phyloP scores from a whole-genome alignment of 2,329 filamentous ascomycete species.

The Penicillium paneum region DNA sequence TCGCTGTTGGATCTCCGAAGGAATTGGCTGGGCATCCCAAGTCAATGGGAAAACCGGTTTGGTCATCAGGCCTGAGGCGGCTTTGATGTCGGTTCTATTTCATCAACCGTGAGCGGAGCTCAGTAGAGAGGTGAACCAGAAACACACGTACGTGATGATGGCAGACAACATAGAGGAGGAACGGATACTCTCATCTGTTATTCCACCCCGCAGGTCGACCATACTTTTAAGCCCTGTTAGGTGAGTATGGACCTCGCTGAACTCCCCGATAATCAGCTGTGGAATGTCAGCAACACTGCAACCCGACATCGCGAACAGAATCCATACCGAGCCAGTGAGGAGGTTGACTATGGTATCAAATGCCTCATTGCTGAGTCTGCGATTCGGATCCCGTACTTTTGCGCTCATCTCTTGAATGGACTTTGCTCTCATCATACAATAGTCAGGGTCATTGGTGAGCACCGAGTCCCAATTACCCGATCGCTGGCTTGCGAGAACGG shows the following conservation, averaged over 20 bases:
- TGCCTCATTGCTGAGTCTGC: conserved; percentile 31
- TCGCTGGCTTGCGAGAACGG: conserved; percentile 29
- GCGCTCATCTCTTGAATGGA: conserved; percentile 35
- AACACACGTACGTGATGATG: conserved; percentile 28
- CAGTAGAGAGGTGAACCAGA: not conserved
- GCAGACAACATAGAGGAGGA: conserved; percentile 26
- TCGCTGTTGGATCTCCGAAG: conserved; percentile 25
- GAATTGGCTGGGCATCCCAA: conserved; percentile 33
- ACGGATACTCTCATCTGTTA: conserved; percentile 25
- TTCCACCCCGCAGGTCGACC: conserved; percentile 38
- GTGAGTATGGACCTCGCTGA: conserved; percentile 40
- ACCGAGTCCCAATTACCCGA: conserved; percentile 20
- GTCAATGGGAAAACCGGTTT: conserved; percentile 36
- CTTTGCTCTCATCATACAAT: conserved; percentile 39
- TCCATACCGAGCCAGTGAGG: conserved; percentile 35
- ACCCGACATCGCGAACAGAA: not conserved
- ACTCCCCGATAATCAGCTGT: conserved; percentile 38
- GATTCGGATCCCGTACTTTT: conserved; percentile 29
- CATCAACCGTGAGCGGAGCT: conserved; percentile 3
- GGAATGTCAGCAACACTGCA: conserved; percentile 7
- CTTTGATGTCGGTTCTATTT: conserved; percentile 34
- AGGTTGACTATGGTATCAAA: conserved; percentile 41
- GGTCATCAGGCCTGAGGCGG: conserved; percentile 33
- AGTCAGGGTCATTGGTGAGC: conserved; percentile 34
- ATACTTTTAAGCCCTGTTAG: conserved; percentile 37